A percentile compares a stretch with the other conserved stretches of the same genome.
Evolutionary conservation across 2,329 filamentous ascomycete genomes (phyloP).

Genomic region (Talaromyces sp.): DNA sequence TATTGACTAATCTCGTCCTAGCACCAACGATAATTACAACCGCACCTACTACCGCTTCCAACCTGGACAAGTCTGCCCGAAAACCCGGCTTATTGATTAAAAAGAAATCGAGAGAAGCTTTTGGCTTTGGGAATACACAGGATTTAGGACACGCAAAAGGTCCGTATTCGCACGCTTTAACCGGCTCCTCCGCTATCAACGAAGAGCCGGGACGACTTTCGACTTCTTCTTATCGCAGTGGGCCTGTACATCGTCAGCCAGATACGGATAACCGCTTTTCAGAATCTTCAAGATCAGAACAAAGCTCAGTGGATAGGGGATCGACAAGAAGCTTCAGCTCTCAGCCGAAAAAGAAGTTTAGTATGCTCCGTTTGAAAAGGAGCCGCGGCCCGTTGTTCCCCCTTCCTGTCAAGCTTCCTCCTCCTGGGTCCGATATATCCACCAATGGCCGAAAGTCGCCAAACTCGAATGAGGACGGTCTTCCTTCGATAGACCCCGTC

Average conservation of each 20-base stretch:
- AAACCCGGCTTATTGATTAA: conserved; percentile 36
- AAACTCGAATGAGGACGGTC: conserved; percentile 2
- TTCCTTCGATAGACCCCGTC: conserved; percentile 19
- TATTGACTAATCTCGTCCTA: conserved; percentile 14
- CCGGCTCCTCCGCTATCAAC: conserved; percentile 46
- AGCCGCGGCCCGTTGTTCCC: conserved; percentile 78
- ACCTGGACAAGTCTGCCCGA: conserved; percentile 44
- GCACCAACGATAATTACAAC: conserved; percentile 80
- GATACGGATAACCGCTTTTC: conserved; percentile 63
- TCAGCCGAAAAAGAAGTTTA: conserved; percentile 66
- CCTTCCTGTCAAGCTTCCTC: conserved; percentile 67
- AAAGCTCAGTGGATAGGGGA: conserved; percentile 63
- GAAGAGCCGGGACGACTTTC: conserved; percentile 55
- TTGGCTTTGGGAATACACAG: conserved; percentile 16
- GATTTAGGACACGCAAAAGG: background rate
- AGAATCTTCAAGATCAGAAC: conserved; percentile 87
- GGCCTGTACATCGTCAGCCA: conserved; percentile 54
- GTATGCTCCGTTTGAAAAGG: conserved; percentile 68
- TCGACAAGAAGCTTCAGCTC: conserved; percentile 55
- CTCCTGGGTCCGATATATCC: conserved; percentile 36
- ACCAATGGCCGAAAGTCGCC: conserved; percentile 12
- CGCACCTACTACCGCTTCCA: conserved; percentile 65
- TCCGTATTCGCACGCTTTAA: conserved; percentile 3
- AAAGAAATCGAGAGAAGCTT: conserved; percentile 27
- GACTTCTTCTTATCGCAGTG: conserved; percentile 39